Conservation (phyloP, 345 rosid species). For the Eucalyptus pauciflora region DNA sequence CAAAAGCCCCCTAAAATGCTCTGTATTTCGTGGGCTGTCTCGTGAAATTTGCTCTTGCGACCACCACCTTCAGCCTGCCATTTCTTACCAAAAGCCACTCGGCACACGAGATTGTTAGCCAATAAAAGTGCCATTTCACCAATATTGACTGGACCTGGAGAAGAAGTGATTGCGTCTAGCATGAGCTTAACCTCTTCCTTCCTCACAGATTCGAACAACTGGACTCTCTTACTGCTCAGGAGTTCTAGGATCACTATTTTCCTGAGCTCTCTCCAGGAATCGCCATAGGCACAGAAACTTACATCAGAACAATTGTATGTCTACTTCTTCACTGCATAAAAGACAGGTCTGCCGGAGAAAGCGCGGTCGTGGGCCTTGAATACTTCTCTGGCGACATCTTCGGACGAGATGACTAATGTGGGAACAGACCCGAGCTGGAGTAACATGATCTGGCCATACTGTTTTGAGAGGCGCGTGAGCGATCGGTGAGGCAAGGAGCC, state of each 20-base stretch:
- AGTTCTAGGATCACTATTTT: constrained; percentile 22
- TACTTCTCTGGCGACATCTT: constrained; percentile 15
- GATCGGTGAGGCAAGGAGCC: constrained; percentile 10
- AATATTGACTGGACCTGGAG: constrained; percentile 6
- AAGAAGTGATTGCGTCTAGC: constrained; percentile 1
- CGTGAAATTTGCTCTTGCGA: constrained; percentile 2
- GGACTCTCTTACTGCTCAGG: constrained; percentile 27
- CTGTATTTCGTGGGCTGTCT: constrained; percentile 8
- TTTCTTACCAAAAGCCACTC: constrained; percentile 19
- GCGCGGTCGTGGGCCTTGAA: constrained; percentile 24
- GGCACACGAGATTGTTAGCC: constrained; percentile 19
- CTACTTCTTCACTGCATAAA: not conserved
- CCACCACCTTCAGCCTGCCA: not conserved
- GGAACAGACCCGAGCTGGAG: constrained; percentile 31
- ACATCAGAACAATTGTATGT: constrained; percentile 10
- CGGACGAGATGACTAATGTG: constrained; percentile 23
- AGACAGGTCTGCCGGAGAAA: constrained; percentile 20
- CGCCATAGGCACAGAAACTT: constrained; percentile 19
- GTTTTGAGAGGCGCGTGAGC: constrained; percentile 6
- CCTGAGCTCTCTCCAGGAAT: constrained; percentile 19
- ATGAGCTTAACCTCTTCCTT: constrained; percentile 12
- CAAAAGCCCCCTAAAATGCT: constrained; percentile 7
- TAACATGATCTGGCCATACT: constrained; percentile 27
- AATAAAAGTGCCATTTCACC: not conserved
- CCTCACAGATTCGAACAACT: constrained; percentile 13